Evolutionary conservation across 2,329 filamentous ascomycete genomes (phyloP), one percentile per base, ranked within the genome.

Genomic region (Monosporascus sp.): DNA sequence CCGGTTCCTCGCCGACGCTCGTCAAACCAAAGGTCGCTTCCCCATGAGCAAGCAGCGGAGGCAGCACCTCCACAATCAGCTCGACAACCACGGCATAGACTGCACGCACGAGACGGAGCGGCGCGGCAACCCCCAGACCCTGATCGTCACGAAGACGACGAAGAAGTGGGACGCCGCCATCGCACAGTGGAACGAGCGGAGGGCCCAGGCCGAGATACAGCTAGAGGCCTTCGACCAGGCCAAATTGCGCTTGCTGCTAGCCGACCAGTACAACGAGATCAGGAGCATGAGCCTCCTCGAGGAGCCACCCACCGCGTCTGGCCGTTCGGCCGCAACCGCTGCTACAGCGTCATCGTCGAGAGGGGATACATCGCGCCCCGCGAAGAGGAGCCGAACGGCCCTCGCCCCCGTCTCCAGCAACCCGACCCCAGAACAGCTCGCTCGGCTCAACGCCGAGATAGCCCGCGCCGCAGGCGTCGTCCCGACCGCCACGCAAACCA

Each of bases 71-170:
- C 59, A 63, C 7, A 9, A 45, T 4, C 5, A 50, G 11, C 55
- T 68, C 3, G 53, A 63, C 15, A 0, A 1, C 0, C 41, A 35
- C 5, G 1, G 7, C 0, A 52, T 63, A 11, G 58, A 60, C 20
- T 70, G 63, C 48, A 58, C 50, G 0, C 57, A 64, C n/a, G 9
- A 35, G 22, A 65, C 59, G 11, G 49, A 53, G 1, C 53, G 57
- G 7, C 17, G 11, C 2, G 46, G 49, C 22, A 44, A 4, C 1
- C 51, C 45, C 20, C 37, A 58, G 11, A 60, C 58, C n/a, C 18
- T 67, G 6, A 57, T 66, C 3, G 60, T 68, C n/a, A 62, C 56
- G 27, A 69, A 66, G 60, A 54, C 52, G 45, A 39, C 18, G 22
- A 46, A 11, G 24, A 24, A 49, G 5, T 11, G 15, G 22, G 39